Percentiles rank a stretch among this genome's conserved stretches.
Evolutionary conservation across 2,329 filamentous ascomycete species (phyloP).

Genomic region (Davidsoniella australis): DNA sequence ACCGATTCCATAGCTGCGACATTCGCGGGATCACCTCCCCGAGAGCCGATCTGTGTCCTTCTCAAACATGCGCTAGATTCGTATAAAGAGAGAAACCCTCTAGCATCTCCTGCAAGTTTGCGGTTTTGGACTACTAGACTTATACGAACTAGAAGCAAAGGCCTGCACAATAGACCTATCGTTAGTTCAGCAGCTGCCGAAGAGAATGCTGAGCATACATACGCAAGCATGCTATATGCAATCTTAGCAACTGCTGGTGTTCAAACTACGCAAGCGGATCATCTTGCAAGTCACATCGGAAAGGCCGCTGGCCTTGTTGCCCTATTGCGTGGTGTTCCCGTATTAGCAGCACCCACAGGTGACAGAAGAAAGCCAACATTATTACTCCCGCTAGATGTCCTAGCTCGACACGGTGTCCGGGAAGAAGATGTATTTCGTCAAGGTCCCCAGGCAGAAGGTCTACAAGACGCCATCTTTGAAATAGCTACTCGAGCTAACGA

Average conservation of each 20-base stretch:
- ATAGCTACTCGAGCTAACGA: constrained; percentile 91
- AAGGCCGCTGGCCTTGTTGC: constrained; percentile 83
- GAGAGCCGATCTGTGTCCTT: constrained; percentile 79
- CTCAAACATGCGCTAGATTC: constrained; percentile 55
- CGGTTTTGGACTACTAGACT: constrained; percentile 63
- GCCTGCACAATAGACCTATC: constrained; percentile 72
- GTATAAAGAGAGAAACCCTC: constrained; percentile 30
- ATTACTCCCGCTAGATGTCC: constrained; percentile 72
- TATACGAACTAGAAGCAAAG: constrained; percentile 64
- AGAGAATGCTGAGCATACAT: constrained; percentile 84
- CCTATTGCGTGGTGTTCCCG: constrained; percentile 68
- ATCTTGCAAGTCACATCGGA: constrained; percentile 85
- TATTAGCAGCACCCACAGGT: constrained; percentile 45
- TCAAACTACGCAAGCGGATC: constrained; percentile 70
- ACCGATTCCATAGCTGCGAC: constrained; percentile 66
- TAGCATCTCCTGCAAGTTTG: constrained; percentile 31
- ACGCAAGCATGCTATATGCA: constrained; percentile 80
- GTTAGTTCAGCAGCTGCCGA: constrained; percentile 57
- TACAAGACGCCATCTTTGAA: constrained; percentile 78
- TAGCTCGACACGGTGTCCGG: constrained; percentile 62
- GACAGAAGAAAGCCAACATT: constrained; percentile 23
- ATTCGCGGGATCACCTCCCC: constrained; percentile 61
- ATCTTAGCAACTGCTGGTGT: constrained; percentile 66
- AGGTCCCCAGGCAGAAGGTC: constrained; percentile 59
- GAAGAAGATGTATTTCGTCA: constrained; percentile 81